Percentiles rank a stretch among this genome's conserved stretches.
Evolutionary conservation across 345 rosid genomes (phyloP).

Genomic region (Eucalyptus pumila): DNA sequence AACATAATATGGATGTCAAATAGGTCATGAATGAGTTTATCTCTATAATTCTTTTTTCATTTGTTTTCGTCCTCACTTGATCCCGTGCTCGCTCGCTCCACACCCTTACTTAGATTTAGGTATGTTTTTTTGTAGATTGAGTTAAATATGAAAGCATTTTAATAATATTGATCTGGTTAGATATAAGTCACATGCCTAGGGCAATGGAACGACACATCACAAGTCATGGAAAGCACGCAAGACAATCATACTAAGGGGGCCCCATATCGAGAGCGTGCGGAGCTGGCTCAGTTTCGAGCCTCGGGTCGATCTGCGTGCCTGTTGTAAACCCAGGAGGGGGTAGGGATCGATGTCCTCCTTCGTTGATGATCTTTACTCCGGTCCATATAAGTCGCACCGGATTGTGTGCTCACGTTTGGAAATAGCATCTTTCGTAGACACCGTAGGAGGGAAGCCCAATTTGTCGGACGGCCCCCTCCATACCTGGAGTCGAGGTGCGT

Average conservation of each 20-base stretch:
- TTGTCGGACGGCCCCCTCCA: background rate
- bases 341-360: too few species aligned
- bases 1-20: too few species aligned
- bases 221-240: background rate
- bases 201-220: background rate
- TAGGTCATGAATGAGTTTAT: too few species aligned
- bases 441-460: background rate
- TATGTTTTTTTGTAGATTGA: too few species aligned
- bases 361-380: background rate
- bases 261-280: background rate
- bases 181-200: too few species aligned
- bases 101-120: too few species aligned
- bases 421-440: background rate
- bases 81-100: accelerated
- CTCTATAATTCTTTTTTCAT: too few species aligned
- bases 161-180: accelerated
- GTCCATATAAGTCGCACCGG: background rate
- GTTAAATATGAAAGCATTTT: too few species aligned
- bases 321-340: too few species aligned
- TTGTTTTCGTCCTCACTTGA: too few species aligned
- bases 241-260: background rate
- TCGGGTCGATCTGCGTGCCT: background rate
- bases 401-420: background rate
- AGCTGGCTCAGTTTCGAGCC: background rate
- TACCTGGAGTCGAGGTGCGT: background rate